Evolutionary conservation across 768 basidiomycete species (phyloP).

Genomic region (Boletus rubescentipes): DNA sequence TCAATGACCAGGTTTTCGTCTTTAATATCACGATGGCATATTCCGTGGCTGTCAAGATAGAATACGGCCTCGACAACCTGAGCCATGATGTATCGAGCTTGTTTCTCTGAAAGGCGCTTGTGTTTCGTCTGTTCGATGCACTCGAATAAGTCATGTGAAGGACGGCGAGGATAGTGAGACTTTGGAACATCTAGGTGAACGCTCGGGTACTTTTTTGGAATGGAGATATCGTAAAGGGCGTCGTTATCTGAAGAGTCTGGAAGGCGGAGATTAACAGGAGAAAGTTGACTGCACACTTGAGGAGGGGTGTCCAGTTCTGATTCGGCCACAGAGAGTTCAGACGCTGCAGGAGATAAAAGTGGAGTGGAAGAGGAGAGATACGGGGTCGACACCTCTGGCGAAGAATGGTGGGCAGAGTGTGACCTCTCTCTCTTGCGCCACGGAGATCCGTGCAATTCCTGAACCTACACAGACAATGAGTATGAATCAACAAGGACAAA

Average conservation of each 20-base stretch:
- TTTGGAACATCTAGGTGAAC: constrained; percentile 26
- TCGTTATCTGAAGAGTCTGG: constrained; percentile 16
- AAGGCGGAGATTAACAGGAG: constrained; percentile 18
- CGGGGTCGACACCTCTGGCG: constrained; percentile 25
- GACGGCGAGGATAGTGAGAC: constrained; percentile 59
- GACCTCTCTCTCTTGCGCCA: constrained; percentile 59
- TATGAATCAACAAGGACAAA: constrained; percentile 1
- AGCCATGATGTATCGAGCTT: constrained; percentile 79
- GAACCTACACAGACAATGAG: constrained; percentile 52
- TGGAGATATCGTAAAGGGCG: neutral
- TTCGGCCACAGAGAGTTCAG: constrained; percentile 44
- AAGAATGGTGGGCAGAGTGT: constrained; percentile 23
- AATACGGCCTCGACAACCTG: constrained; percentile 86
- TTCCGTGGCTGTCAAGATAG: constrained; percentile 79
- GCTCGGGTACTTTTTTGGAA: constrained; percentile 10
- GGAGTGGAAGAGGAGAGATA: constrained; percentile 43
- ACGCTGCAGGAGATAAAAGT: constrained; percentile 56
- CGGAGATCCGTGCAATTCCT: constrained; percentile 90
- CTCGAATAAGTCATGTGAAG: constrained; percentile 92
- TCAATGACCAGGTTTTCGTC: constrained; percentile 92
- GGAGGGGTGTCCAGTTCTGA: constrained; percentile 47
- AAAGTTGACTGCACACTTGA: constrained; percentile 27
- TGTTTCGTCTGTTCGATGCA: constrained; percentile 88
- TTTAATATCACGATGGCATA: constrained; percentile 95
- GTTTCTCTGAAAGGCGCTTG: constrained; percentile 73